Evolutionary conservation across 495 filamentous ascomycete species (phyloP).

Genomic region (Cryomyces antarcticus): DNA sequence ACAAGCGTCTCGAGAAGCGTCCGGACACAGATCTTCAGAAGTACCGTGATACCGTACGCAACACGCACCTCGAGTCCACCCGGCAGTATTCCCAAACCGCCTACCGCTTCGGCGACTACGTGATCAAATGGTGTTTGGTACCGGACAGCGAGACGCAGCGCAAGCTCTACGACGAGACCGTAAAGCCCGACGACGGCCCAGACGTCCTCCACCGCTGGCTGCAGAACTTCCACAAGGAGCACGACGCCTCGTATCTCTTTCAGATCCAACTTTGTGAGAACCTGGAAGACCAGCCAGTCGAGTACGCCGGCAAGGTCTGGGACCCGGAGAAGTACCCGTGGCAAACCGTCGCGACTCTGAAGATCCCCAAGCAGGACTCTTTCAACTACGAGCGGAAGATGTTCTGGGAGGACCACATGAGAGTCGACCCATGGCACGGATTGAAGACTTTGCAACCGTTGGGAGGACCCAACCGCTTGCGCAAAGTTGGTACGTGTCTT

Average conservation of each 20-base stretch:
- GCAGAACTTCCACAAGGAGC: conserved; percentile 20
- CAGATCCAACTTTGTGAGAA: conserved; percentile 26
- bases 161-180: conserved; percentile 20
- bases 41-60: conserved; percentile 18
- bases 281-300: conserved; percentile 27
- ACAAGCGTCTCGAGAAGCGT: conserved; percentile 22
- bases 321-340: conserved; percentile 28
- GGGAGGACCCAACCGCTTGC: conserved; percentile 23
- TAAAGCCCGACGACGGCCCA: conserved; percentile 17
- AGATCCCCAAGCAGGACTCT: conserved; percentile 25
- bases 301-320: conserved; percentile 28
- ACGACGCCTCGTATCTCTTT: conserved; percentile 28
- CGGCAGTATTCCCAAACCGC: conserved; percentile 28
- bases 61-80: conserved; percentile 23
- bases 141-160: conserved; percentile 22
- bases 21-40: conserved; percentile 24
- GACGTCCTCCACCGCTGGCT: conserved; percentile 25
- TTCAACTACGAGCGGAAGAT: conserved; percentile 22
- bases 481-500: conserved; percentile 14
- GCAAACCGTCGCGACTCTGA: conserved; percentile 25
- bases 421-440: conserved; percentile 25
- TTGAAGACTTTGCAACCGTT: conserved; percentile 24
- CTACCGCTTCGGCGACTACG: conserved; percentile 28
- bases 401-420: conserved; percentile 29
- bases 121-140: conserved; percentile 27